phyloP scores from a whole-genome alignment of 805 yeast genomes.

The Starmerella bombi region DNA sequence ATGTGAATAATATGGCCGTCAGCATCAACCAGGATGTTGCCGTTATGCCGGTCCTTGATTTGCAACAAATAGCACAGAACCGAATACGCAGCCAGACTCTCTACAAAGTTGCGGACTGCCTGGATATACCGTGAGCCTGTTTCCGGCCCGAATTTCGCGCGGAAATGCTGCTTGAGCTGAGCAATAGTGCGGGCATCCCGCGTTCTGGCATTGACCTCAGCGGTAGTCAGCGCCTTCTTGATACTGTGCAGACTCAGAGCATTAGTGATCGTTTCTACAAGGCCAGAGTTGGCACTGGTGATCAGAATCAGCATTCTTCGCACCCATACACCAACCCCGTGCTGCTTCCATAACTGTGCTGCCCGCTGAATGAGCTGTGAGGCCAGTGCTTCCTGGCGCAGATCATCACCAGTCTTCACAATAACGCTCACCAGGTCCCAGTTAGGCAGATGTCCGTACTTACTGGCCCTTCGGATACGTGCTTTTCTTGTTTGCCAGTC shows the following conservation, averaged over 20 bases:
- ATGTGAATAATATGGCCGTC: conserved; percentile 84
- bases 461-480: conserved; percentile 64
- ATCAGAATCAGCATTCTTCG: conserved; percentile 84
- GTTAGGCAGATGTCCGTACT: conserved; percentile 71
- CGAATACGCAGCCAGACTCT: conserved; percentile 85
- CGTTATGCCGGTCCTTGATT: conserved; percentile 95
- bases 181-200: conserved; percentile 59
- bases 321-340: conserved; percentile 70
- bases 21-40: conserved; percentile 91
- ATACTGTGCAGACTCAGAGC: conserved; percentile 90
- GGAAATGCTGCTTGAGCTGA: conserved; percentile 66
- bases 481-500: conserved; percentile 80
- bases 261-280: conserved; percentile 91
- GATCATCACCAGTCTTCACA: conserved; percentile 90
- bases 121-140: conserved; percentile 41
- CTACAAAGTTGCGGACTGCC: conserved; percentile 77
- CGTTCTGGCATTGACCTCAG: conserved; percentile 30
- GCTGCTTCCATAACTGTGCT: conserved; percentile 67
- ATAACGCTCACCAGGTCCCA: conserved; percentile 96
- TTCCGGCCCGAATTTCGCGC: conserved; percentile 54
- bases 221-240: conserved; percentile 76
- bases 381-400: conserved; percentile 96
- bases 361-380: conserved; percentile 84
- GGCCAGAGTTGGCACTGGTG: conserved; percentile 79
- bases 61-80: conserved; percentile 81